Evolutionary conservation across 2,329 filamentous ascomycete species (phyloP).

Genomic region (Conoideocrella luteorostrata): DNA sequence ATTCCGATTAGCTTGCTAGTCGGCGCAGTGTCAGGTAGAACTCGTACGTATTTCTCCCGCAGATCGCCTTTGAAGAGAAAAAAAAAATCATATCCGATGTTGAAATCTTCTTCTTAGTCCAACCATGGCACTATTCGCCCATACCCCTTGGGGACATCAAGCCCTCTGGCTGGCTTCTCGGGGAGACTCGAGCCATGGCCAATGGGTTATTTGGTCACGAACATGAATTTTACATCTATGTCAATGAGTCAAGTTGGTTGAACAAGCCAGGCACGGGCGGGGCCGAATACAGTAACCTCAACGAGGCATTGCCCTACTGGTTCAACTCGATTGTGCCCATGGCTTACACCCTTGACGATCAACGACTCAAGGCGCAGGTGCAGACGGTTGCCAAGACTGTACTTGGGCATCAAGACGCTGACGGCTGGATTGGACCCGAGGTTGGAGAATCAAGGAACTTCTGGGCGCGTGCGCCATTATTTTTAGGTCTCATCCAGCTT

Average conservation of each 20-base stretch:
- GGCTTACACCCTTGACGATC: slow-evolving; percentile 43
- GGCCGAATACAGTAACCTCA: slow-evolving; percentile 47
- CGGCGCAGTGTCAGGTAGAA: background rate
- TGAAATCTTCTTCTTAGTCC: slow-evolving; percentile 8
- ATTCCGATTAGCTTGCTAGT: slow-evolving; percentile 1
- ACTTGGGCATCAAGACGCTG: slow-evolving; percentile 31
- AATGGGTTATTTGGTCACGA: slow-evolving; percentile 47
- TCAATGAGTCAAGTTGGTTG: slow-evolving; percentile 43
- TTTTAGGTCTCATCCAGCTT: slow-evolving; percentile 26
- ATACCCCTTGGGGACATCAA: slow-evolving; percentile 43
- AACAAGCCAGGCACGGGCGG: slow-evolving; percentile 27
- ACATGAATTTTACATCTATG: slow-evolving; percentile 47
- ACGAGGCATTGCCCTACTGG: slow-evolving; percentile 55
- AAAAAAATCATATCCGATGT: background rate
- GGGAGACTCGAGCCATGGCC: slow-evolving; percentile 42
- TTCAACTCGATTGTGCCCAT: slow-evolving; percentile 53
- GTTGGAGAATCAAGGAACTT: slow-evolving; percentile 19
- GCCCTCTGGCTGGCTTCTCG: slow-evolving; percentile 44
- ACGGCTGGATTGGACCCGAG: slow-evolving; percentile 48
- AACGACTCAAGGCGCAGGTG: slow-evolving; percentile 34
- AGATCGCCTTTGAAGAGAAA: too few relatives aligned
- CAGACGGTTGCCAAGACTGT: slow-evolving; percentile 31
- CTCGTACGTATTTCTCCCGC: too few relatives aligned
- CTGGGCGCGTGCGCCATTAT: slow-evolving; percentile 25
- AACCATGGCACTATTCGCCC: slow-evolving; percentile 15